A percentile compares a stretch with the other conserved stretches of the same genome.
Evolutionary conservation across 148 eudicot species (phyloP).

Genomic region (Vaccinium darrowii): DNA sequence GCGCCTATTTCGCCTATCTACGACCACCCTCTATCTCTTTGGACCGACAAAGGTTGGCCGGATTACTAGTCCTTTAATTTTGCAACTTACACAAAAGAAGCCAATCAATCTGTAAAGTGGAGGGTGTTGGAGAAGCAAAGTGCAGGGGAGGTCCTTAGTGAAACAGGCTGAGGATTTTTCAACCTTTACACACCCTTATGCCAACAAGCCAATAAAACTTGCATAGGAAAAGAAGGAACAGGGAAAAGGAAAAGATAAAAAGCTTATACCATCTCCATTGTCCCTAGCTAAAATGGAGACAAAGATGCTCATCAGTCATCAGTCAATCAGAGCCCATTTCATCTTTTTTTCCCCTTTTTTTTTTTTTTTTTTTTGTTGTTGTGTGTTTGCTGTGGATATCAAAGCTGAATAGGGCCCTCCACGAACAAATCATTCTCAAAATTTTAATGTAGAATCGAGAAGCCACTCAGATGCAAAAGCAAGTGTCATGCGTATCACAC

Average conservation of each 20-base stretch:
- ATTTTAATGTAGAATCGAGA: slow-evolving; percentile 39
- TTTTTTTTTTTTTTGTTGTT: no score
- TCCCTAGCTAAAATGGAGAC: slow-evolving; percentile 40
- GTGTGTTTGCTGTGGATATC: slow-evolving; percentile 23
- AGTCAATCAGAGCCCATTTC: slow-evolving; percentile 20
- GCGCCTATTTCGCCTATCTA: no score
- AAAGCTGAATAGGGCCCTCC: slow-evolving; percentile 43
- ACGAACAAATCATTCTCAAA: slow-evolving; percentile 23
- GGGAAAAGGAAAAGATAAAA: slow-evolving; percentile 21
- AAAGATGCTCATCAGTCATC: slow-evolving; percentile 39
- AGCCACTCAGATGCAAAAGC: slow-evolving; percentile 47
- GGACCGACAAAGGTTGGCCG: no score
- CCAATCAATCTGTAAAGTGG: neutral
- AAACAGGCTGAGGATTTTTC: slow-evolving; percentile 33
- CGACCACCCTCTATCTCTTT: no score
- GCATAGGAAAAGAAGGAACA: slow-evolving; percentile 16
- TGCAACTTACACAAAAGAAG: slow-evolving; percentile 2
- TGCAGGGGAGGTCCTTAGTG: slow-evolving; percentile 33
- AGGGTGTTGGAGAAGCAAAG: slow-evolving; percentile 9
- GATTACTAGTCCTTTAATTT: neutral
- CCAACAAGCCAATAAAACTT: slow-evolving; percentile 24
- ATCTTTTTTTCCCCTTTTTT: slow-evolving; percentile 1
- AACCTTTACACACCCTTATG: neutral
- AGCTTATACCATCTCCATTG: slow-evolving; percentile 31
- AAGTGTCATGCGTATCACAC: slow-evolving; percentile 31